Conservation (phyloP, 129 eudicot species). For the Flaveria bidentis region DNA sequence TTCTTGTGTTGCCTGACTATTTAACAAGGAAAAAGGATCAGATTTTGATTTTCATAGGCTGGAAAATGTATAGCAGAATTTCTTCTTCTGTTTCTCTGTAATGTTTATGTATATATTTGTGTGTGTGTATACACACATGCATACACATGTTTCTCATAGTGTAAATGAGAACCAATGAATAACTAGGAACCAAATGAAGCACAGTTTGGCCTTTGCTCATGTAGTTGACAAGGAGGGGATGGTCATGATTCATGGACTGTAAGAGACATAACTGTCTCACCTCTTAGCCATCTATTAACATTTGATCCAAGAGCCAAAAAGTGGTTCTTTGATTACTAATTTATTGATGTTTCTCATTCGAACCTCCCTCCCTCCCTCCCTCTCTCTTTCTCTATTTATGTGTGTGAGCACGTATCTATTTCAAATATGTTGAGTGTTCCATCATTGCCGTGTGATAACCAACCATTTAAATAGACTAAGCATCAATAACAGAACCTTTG, state of each 20-base stretch:
- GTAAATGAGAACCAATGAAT: neutral
- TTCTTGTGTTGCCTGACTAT: neutral
- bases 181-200: neutral
- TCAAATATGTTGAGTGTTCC: neutral
- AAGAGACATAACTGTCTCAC: neutral
- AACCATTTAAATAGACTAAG: neutral
- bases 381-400: neutral
- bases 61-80: neutral
- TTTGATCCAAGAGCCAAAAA: neutral
- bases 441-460: neutral
- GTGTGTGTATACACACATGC: neutral
- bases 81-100: neutral
- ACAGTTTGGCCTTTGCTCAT: neutral
- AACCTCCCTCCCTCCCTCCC: neutral
- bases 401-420: neutral
- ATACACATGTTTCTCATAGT: neutral
- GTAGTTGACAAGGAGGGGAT: neutral
- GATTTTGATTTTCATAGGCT: neutral
- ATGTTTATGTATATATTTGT: neutral
- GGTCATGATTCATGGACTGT: too few species aligned
- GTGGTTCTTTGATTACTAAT: neutral
- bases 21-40: neutral
- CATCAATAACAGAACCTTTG: neutral
- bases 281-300: neutral
- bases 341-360: neutral